Evolutionary conservation across 768 basidiomycete species (phyloP).

Genomic region (Mycena floridula): DNA sequence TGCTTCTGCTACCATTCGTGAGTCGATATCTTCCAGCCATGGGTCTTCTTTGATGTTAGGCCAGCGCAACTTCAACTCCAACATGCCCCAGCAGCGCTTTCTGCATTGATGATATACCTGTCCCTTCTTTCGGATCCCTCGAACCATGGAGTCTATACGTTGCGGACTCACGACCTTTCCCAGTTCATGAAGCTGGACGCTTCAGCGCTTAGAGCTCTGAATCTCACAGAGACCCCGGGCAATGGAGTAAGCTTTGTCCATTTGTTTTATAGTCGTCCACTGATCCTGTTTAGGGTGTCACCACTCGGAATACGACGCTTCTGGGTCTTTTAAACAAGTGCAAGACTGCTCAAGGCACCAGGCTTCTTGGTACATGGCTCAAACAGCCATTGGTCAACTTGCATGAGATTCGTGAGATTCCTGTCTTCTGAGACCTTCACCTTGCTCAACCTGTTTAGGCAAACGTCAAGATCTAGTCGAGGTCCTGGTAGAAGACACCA

Average conservation of each 20-base stretch:
- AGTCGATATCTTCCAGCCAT: conserved; percentile 13
- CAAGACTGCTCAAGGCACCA: conserved; percentile 91
- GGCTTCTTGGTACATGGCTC: conserved; percentile 86
- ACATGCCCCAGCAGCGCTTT: conserved; percentile 71
- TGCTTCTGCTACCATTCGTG: conserved; percentile 48
- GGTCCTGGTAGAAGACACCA: conserved; percentile 73
- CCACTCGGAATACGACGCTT: conserved; percentile 79
- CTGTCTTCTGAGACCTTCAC: neutral
- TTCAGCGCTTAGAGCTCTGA: conserved; percentile 86
- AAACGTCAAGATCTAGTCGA: conserved; percentile 88
- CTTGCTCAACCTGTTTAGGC: conserved; percentile 32
- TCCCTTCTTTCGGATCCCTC: conserved; percentile 69
- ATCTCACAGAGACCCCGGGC: conserved; percentile 69
- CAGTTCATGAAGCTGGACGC: conserved; percentile 97
- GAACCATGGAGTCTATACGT: conserved; percentile 74
- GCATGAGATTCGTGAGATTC: conserved; percentile 79
- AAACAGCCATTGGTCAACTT: conserved; percentile 94
- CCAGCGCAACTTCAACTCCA: conserved; percentile 77
- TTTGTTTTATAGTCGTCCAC: too few relatives aligned
- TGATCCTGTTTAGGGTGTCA: conserved; percentile 35
- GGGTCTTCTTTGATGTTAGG: neutral
- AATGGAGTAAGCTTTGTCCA: conserved; percentile 35
- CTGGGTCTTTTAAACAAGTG: conserved; percentile 91
- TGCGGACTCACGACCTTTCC: conserved; percentile 84
- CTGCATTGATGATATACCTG: conserved; percentile 81